These are phyloP conservation scores for Carex kokanica DNA, from an alignment of 176 grass and related monocot genomes.

Conservation along the genomic window DNA sequence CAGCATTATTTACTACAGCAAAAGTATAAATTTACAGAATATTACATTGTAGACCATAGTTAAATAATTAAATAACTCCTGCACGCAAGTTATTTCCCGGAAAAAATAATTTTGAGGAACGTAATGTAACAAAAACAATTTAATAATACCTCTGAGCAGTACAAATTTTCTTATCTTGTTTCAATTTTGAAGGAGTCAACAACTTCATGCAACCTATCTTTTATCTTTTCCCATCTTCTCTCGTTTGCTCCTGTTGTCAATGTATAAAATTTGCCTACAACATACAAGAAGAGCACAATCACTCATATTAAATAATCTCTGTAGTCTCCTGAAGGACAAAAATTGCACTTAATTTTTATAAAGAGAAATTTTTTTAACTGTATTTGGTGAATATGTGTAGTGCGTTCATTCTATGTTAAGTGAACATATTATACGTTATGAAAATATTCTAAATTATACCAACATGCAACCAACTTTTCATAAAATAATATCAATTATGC, in stretches of 20 bases:
- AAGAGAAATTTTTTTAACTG: background rate
- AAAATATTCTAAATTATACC: background rate
- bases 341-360: background rate
- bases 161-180: conserved; percentile 38
- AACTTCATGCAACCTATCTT: conserved; percentile 70
- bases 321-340: background rate
- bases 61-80: conserved; percentile 19
- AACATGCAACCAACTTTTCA: conserved; percentile 10
- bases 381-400: background rate
- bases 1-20: background rate
- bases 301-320: background rate
- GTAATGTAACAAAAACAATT: conserved; percentile 11
- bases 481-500: conserved; percentile 4
- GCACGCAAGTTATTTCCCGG: background rate
- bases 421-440: background rate
- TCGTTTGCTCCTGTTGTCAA: conserved; percentile 87
- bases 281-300: conserved; percentile 8
- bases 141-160: conserved; percentile 10
- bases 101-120: conserved; percentile 22
- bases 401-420: background rate
- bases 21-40: conserved; percentile 23
- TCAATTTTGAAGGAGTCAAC: conserved; percentile 79
- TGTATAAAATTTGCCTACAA: conserved; percentile 86
- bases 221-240: conserved; percentile 98
- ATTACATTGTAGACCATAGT: conserved; percentile 2